phyloP scores from a whole-genome alignment of 805 yeast genomes.

The Starmerella roubikii region DNA sequence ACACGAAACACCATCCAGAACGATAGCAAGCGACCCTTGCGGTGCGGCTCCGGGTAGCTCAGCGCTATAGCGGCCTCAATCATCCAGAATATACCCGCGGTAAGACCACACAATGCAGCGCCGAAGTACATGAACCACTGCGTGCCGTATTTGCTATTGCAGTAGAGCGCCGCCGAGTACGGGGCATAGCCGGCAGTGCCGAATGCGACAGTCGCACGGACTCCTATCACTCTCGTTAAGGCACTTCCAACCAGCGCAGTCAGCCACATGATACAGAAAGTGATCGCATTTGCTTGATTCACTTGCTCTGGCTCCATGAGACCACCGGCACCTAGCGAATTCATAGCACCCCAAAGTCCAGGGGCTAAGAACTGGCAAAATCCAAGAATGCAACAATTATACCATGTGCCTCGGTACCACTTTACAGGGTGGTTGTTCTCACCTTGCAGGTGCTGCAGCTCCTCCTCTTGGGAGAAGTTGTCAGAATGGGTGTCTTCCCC shows the following conservation, averaged over 20 bases:
- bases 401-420: conserved; percentile 17
- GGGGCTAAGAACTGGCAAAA: conserved; percentile 19
- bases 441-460: too few relatives aligned
- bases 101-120: conserved; percentile 19
- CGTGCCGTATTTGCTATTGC: conserved; percentile 17
- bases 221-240: conserved; percentile 11
- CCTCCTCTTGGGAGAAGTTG: too few relatives aligned
- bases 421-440: too few relatives aligned
- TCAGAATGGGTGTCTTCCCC: too few relatives aligned
- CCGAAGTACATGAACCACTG: conserved; percentile 19
- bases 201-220: conserved; percentile 13
- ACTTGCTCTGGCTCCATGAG: conserved; percentile 16
- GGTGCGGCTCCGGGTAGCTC: conserved; percentile 19
- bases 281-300: conserved; percentile 17
- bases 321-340: conserved; percentile 19
- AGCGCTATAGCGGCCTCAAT: conserved; percentile 20
- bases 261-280: conserved; percentile 18
- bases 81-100: conserved; percentile 22
- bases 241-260: conserved; percentile 13
- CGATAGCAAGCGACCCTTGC: conserved; percentile 16
- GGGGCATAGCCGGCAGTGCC: conserved; percentile 20
- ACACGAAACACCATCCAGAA: conserved; percentile 18
- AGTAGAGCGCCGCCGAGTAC: conserved; percentile 20
- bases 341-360: conserved; percentile 21
- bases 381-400: conserved; percentile 16